Base-by-base conservation (phyloP, 352 stramenopile genomes). In the Phytophthora sojae region DNA sequence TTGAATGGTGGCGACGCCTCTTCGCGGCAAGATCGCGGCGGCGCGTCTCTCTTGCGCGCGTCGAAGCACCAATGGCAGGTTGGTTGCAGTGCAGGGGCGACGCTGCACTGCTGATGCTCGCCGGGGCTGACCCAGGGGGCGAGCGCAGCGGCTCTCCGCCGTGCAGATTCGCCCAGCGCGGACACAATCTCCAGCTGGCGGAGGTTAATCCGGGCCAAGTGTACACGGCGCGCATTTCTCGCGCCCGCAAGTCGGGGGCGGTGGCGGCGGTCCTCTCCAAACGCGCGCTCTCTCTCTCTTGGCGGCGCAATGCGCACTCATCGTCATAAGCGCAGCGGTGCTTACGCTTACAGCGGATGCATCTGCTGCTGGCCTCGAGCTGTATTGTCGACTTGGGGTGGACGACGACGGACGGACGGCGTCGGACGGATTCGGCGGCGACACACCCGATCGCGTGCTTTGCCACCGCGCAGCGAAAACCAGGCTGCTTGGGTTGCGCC, bases 381-480 rank as follows among this genome's bases (percentile, higher is more conserved):
- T 3, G 9, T 14, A 14, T 5, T 14, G 9, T 39, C 32, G 9
- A 11, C 32, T 15, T 39, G 12, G 42, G 42, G 4, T 14, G 32
- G 32, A 30, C 26, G 26, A 30, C 26, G 11, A 23, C 21, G 21
- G 21, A 26, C 11, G 25, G 4, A n/a, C 50, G 35, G 4, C 51
- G 32, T 9, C 8, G 30, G 12, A 51, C 42, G 55, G 15, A 15
- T 35, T 42, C 21, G 35, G 39, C 23, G 25, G 50, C 49, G 32
- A 57, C 44, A 30, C 56, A n/a, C 11, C 21, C 25, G 26, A 69
- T 69, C 60, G 29, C 25, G 45, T 68, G 52, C 51, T 70, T 71
- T 70, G 68, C 39, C 53, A 39, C 29, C 68, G 68, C 42, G 56
- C 62, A 71, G 45, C 68, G 68, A 76, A 45, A 76, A 71, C 58